phyloP scores from a whole-genome alignment of 2,329 filamentous ascomycete genomes.

The Fusarium chlamydosporum region DNA sequence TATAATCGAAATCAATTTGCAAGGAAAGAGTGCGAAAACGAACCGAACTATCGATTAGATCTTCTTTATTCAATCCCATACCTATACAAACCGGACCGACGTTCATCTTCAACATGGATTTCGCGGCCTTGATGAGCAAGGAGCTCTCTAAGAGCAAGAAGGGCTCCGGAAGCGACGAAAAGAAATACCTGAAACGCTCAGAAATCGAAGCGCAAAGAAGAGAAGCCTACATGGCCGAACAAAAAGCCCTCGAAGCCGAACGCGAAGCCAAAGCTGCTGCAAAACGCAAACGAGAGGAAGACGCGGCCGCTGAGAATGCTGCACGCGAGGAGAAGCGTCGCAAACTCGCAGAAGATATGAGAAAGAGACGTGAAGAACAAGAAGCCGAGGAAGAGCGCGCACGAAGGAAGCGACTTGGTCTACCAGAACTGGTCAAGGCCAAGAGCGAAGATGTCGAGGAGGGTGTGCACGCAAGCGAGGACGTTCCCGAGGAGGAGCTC shows the following conservation, averaged over 20 bases:
- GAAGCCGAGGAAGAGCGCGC: constrained; percentile 80
- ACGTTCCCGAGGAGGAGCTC: constrained; percentile 80
- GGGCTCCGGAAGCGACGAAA: constrained; percentile 59
- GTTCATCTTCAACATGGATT: constrained; percentile 79
- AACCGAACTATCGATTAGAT: not conserved
- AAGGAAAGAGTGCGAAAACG: not conserved
- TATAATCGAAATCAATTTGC: not conserved
- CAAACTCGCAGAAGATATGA: constrained; percentile 84
- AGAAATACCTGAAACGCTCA: constrained; percentile 87
- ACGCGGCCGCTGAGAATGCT: constrained; percentile 77
- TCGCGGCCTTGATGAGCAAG: constrained; percentile 91
- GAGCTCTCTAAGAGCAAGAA: constrained; percentile 88
- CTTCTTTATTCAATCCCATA: not conserved
- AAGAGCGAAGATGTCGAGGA: constrained; percentile 60
- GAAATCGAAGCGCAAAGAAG: constrained; percentile 88
- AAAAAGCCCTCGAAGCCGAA: constrained; percentile 79
- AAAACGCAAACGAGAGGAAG: constrained; percentile 92
- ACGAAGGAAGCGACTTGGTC: constrained; percentile 80
- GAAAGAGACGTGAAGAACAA: constrained; percentile 76
- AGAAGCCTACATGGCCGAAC: constrained; percentile 84
- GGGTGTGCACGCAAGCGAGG: constrained; percentile 65
- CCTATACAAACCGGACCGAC: not conserved
- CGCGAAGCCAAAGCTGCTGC: constrained; percentile 77
- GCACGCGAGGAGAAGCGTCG: constrained; percentile 85
- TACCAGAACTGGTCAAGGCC: constrained; percentile 75